phyloP scores from a whole-genome alignment of 257 asterid species.

The Orobanche coerulescens region DNA sequence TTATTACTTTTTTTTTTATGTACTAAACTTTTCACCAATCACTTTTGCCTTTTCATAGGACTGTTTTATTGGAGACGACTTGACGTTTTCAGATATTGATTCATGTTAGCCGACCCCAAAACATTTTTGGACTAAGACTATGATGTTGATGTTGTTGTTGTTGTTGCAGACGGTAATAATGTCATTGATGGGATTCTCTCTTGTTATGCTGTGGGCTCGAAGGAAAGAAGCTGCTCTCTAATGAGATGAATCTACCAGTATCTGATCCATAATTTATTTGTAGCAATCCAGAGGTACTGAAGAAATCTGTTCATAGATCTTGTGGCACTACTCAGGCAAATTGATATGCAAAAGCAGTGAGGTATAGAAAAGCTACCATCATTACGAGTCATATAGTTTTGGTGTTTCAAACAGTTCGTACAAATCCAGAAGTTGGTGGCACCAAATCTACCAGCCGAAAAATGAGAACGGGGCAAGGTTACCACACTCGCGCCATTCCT shows the following conservation, averaged over 20 bases:
- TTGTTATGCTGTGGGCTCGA: constrained; percentile 76
- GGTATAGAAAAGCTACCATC: not conserved
- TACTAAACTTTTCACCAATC: too few relatives aligned
- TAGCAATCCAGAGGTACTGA: not conserved
- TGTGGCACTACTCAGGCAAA: not conserved
- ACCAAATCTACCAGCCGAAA: too few relatives aligned
- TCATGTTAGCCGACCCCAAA: too few relatives aligned
- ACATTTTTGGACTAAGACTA: too few relatives aligned
- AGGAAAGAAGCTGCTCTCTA: constrained; percentile 31
- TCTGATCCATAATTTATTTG: not conserved
- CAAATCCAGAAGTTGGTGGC: not conserved
- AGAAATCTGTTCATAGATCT: not conserved
- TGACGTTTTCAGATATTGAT: too few relatives aligned
- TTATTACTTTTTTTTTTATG: too few relatives aligned
- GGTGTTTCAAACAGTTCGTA: not conserved
- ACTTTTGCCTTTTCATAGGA: too few relatives aligned
- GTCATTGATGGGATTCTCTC: constrained; percentile 95
- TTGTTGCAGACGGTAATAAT: constrained; percentile 84
- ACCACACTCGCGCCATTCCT: too few relatives aligned
- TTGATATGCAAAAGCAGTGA: not conserved
- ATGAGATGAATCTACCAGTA: constrained; percentile 8
- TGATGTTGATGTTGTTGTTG: too few relatives aligned
- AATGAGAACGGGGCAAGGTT: too few relatives aligned
- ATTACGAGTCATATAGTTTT: not conserved
- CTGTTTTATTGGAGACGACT: too few relatives aligned